Evolutionary conservation across 306 rosid species (phyloP), one percentile per base, ranked within the genome.

Genomic region (Casuarina glauca): DNA sequence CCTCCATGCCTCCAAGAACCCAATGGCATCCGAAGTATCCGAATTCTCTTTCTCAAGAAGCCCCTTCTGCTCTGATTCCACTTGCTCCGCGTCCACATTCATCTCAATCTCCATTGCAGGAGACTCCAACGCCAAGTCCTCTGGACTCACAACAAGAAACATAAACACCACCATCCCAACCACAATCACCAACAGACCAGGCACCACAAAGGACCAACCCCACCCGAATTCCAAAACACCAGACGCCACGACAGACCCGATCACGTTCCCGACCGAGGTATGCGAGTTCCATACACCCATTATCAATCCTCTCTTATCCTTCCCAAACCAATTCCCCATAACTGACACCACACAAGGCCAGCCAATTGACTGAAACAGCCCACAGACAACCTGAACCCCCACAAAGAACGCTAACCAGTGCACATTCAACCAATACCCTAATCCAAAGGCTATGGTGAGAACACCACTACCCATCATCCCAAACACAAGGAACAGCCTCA

Each of bases 291-390:
- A 96, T 8, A 90, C 73, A 53, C 98, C 99, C 96, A 93, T 88
- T 69, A 93, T 93, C 84, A 93, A 88, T 3, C 98, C 98, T 87
- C 98, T 86, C 88, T 90, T 90, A 1, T 83, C 86, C 79, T 86
- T 93, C 73, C 93, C 96, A 64, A 82, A 86, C 98, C 98, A 93
- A 78, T 90, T 91, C 54, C 98, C 97, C 45, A 91, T 93, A 69
- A 93, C 73, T 35, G 97, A 92, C 73, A 93, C 97, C 82, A 91
- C 99, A 86, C 96, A 96, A 74, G 98, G 99, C 98, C 99, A 96
- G 74, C 98, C 97, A 81, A 96, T 91, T 10, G 99, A 93, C 84
- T 96, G 97, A 90, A 96, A 87, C 55, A 96, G 78, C 41, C 99
- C 98, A 80, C 98, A 89, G 50, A 90, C 70, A 76, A 91, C 75